Evolutionary conservation across 768 basidiomycete species (phyloP), one percentile per base, ranked within the genome.

Genomic region (Pulveroboletus ravenelii): DNA sequence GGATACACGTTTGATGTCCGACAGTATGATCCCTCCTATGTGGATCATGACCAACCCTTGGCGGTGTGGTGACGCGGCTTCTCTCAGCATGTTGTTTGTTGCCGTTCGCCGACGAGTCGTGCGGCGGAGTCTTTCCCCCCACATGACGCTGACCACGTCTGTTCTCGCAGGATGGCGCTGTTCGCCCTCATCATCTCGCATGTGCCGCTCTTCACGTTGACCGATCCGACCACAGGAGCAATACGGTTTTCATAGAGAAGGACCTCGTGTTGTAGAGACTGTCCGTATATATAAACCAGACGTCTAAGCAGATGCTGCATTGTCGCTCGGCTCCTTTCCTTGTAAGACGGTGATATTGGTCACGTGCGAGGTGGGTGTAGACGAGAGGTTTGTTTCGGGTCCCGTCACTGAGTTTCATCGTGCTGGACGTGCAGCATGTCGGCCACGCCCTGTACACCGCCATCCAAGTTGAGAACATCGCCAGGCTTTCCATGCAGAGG

Each of bases 81-180:
- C 41, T 13, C 31, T 31, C 30, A 23, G 30, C 32, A 45, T 52
- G 51, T 48, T 43, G 39, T 50, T 48, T 54, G 47, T 53, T 44
- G 56, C 56, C 62, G 61, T 57, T 48, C 52, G 35, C 60, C 54
- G 60, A 64, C 54, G 60, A 48, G 45, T 51, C 13, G 36, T 36
- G 23, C 35, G 44, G 42, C 52, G 55, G 58, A 7, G 44, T 38
- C 43, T 46, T 45, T 36, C 15, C 13, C 44, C 41, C 52, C 47
- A 54, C 59, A 52, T 59, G 52, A 57, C 41, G 47, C 58, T 65
- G 50, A 67, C 61, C 64, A 58, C 54, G 64, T 51, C 37, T 57
- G 41, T 58, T 57, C 61, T 44, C 61, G 63, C 56, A 70, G 66
- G 64, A 70, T 70, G 56, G 68, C 66, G 39, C 41, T 62, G 47